Percentiles rank a stretch among this genome's conserved stretches.
Conservation (phyloP, 139 green algal genomes). For the Chlorella sp. region DNA sequence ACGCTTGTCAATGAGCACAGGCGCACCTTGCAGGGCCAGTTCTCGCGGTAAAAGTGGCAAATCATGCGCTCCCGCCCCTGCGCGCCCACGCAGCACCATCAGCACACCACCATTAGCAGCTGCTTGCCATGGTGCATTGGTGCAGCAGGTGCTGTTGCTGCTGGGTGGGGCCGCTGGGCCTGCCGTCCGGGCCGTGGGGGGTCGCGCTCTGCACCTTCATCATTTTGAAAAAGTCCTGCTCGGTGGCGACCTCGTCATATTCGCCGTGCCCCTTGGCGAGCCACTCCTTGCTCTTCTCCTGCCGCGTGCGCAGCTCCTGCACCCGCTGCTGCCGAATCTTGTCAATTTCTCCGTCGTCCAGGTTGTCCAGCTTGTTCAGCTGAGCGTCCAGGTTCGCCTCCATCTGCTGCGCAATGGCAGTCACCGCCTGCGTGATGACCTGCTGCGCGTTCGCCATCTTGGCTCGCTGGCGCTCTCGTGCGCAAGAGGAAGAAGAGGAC, state of each 20-base stretch:
- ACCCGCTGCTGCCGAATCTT: slow-evolving; percentile 56
- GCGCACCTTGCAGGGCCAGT: slow-evolving; percentile 83
- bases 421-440: slow-evolving; percentile 48
- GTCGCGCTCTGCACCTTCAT: slow-evolving; percentile 58
- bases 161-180: not conserved
- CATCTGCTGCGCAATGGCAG: slow-evolving; percentile 60
- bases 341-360: slow-evolving; percentile 88
- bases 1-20: no score
- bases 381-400: slow-evolving; percentile 84
- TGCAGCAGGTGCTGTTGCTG: not conserved
- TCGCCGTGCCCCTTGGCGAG: slow-evolving; percentile 83
- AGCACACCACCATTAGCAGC: no score
- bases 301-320: slow-evolving; percentile 47
- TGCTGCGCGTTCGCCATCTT: slow-evolving; percentile 10
- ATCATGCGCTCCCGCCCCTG: slow-evolving; percentile 79
- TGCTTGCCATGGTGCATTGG: not conserved
- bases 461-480: no score
- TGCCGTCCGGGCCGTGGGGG: no score
- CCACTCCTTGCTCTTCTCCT: slow-evolving; percentile 80
- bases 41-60: slow-evolving; percentile 85
- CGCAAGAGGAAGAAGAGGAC: no score
- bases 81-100: no score
- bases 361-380: slow-evolving; percentile 81
- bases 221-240: slow-evolving; percentile 94
- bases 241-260: slow-evolving; percentile 66